These are phyloP conservation scores for Rhazya stricta DNA, from an alignment of 257 asterid genomes.

Conservation along the genomic window DNA sequence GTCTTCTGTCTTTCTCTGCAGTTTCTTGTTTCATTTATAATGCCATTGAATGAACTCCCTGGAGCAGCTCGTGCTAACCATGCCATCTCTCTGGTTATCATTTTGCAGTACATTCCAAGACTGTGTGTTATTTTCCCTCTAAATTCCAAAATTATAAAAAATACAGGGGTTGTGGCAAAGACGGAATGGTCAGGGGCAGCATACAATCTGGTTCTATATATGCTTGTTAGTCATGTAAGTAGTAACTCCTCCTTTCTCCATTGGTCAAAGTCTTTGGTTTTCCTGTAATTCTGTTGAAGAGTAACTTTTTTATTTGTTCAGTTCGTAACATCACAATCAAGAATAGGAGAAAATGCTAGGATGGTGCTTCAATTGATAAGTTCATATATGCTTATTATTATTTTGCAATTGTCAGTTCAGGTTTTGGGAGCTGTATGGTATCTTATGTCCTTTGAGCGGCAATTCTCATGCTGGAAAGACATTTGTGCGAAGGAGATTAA, in stretches of 20 bases:
- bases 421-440: constrained; percentile 80
- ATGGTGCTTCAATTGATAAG: background rate
- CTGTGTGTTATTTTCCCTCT: constrained; percentile 68
- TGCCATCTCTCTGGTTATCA: constrained; percentile 59
- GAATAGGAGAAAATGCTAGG: background rate
- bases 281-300: background rate
- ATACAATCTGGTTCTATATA: constrained; percentile 67
- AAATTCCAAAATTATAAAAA: constrained; percentile 53
- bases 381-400: background rate
- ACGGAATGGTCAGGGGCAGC: constrained; percentile 96
- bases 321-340: no score
- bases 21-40: constrained; percentile 65
- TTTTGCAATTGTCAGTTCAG: constrained; percentile 33
- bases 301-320: background rate
- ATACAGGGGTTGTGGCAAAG: constrained; percentile 79
- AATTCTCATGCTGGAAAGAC: constrained; percentile 66
- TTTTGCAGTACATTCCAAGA: constrained; percentile 78
- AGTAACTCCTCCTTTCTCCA: background rate
- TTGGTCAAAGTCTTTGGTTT: background rate
- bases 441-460: constrained; percentile 70
- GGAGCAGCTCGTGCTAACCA: constrained; percentile 57
- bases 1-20: constrained; percentile 23
- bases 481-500: constrained; percentile 39
- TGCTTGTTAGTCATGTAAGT: constrained; percentile 85
- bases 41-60: constrained; percentile 43